Evolutionary conservation across 2,329 filamentous ascomycete species (phyloP).

Genomic region (Fusarium longipes): DNA sequence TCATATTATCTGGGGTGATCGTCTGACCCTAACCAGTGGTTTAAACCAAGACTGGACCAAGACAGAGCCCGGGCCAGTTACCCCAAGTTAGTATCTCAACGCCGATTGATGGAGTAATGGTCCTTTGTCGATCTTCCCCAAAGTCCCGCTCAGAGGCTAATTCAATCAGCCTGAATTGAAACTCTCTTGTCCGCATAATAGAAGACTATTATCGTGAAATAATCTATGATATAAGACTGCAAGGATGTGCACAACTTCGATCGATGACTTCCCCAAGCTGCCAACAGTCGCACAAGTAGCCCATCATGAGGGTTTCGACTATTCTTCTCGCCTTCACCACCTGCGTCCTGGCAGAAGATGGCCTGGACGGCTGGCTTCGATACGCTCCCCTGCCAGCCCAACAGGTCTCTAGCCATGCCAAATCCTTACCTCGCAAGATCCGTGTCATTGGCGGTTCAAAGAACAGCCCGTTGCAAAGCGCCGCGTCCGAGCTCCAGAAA

Average conservation of each 20-base stretch:
- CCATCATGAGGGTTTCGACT: slow-evolving; percentile 23
- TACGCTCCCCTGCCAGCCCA: slow-evolving; percentile 64
- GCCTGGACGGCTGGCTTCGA: slow-evolving; percentile 71
- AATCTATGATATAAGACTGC: slow-evolving; percentile 10
- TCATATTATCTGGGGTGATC: background rate
- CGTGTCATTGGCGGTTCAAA: slow-evolving; percentile 65
- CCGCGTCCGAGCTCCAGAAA: slow-evolving; percentile 67
- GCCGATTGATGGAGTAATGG: slow-evolving; percentile 29
- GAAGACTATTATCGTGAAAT: background rate
- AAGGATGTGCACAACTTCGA: background rate
- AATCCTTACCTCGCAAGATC: slow-evolving; percentile 60
- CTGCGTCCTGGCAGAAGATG: slow-evolving; percentile 66
- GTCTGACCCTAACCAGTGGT: background rate
- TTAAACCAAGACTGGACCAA: background rate
- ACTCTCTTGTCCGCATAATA: slow-evolving; percentile 9
- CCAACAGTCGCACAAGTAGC: background rate
- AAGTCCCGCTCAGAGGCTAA: slow-evolving; percentile 12
- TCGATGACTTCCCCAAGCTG: background rate
- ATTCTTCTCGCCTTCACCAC: slow-evolving; percentile 45
- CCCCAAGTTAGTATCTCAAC: slow-evolving; percentile 15
- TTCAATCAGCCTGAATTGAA: slow-evolving; percentile 33
- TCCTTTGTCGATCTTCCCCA: slow-evolving; percentile 16
- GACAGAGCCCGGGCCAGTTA: slow-evolving; percentile 12
- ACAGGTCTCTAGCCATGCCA: slow-evolving; percentile 48
- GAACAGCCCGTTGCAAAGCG: slow-evolving; percentile 67